phyloP scores from a whole-genome alignment of 805 yeast species.

The Yarrowia deformans region DNA sequence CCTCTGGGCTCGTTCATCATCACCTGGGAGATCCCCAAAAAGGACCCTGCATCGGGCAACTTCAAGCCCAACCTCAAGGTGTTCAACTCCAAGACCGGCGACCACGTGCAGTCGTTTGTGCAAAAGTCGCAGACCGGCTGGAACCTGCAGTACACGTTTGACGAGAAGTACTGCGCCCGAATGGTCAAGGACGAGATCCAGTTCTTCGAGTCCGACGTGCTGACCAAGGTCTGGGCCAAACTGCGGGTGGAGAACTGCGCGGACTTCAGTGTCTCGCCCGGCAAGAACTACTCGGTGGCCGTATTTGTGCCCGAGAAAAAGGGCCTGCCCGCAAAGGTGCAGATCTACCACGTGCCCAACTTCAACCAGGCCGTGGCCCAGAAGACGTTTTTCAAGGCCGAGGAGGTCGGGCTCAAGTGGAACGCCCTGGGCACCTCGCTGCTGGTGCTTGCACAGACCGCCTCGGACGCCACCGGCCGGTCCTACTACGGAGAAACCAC shows the following conservation, averaged over 20 bases:
- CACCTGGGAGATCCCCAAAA: slow-evolving; percentile 88
- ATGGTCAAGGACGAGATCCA: slow-evolving; percentile 67
- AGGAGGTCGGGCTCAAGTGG: slow-evolving; percentile 91
- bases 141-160: slow-evolving; percentile 85
- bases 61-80: slow-evolving; percentile 82
- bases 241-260: slow-evolving; percentile 62
- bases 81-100: slow-evolving; percentile 63
- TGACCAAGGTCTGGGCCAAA: slow-evolving; percentile 61
- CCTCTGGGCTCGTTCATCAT: slow-evolving; percentile 82
- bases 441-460: slow-evolving; percentile 92
- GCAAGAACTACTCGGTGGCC: slow-evolving; percentile 87
- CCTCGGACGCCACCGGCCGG: slow-evolving; percentile 91
- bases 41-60: slow-evolving; percentile 68
- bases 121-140: slow-evolving; percentile 88
- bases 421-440: slow-evolving; percentile 92
- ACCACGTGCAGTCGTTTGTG: slow-evolving; percentile 66
- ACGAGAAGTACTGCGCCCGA: slow-evolving; percentile 75
- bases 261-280: slow-evolving; percentile 80
- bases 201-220: slow-evolving; percentile 63
- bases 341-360: slow-evolving; percentile 81
- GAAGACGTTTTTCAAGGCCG: slow-evolving; percentile 94
- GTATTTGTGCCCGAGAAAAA: slow-evolving; percentile 85
- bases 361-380: slow-evolving; percentile 79
- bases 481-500: slow-evolving; percentile 97
- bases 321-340: slow-evolving; percentile 89